Percentiles rank a stretch among this genome's conserved stretches.
These are phyloP conservation scores for Fusarium neocosmosporiellum DNA, from an alignment of 2,329 filamentous ascomycete genomes.

Conservation along the genomic window DNA sequence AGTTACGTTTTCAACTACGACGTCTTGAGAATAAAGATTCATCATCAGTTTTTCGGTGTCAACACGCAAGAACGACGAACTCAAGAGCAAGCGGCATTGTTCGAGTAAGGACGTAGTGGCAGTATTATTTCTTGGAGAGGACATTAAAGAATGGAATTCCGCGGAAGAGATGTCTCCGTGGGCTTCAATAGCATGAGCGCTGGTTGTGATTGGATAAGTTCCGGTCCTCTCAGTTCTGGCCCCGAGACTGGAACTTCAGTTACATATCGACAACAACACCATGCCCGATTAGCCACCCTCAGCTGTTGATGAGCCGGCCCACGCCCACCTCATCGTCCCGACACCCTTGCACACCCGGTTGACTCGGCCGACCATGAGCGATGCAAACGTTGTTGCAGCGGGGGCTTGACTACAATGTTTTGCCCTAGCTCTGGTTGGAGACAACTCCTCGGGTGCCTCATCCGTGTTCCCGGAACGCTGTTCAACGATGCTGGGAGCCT, in stretches of 20 bases:
- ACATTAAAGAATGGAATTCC: background rate
- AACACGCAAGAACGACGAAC: background rate
- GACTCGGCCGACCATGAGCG: conserved; percentile 16
- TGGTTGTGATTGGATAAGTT: background rate
- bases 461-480: background rate
- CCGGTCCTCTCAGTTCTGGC: conserved; percentile 25
- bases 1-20: background rate
- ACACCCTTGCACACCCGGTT: background rate
- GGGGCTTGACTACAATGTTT: conserved; percentile 3
- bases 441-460: background rate
- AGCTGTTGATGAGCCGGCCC: background rate
- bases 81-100: background rate
- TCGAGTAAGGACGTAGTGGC: background rate
- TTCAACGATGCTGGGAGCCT: background rate
- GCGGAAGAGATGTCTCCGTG: background rate
- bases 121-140: background rate
- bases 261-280: conserved; percentile 4
- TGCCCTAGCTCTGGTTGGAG: background rate
- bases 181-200: background rate
- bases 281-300: conserved; percentile 6
- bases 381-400: conserved; percentile 8
- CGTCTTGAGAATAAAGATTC: background rate
- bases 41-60: background rate
- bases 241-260: conserved; percentile 25
- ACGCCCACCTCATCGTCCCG: background rate